Base-by-base conservation (phyloP, 164 flowering plant genomes). In the Litsea cubeba region DNA sequence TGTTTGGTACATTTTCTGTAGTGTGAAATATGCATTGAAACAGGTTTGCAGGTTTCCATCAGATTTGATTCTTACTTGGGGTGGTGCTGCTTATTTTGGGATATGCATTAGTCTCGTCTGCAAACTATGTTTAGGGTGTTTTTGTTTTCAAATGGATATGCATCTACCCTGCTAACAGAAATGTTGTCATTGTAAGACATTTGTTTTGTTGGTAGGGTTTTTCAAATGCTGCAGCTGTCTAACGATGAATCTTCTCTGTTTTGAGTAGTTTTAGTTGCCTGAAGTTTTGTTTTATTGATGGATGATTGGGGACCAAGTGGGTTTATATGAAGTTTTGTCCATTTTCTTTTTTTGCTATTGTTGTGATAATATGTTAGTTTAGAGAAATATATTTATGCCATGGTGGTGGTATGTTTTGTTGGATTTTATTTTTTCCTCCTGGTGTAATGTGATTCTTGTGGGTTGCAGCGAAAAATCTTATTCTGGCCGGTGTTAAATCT, bases 401-500 rank as follows among this genome's bases (percentile, higher is more conserved):
- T 63, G 66, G 32, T 23, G 7, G 66, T 63, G 22, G 11, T 63
- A 3, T 25, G 66, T 24, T 63, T 63, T 25, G 14, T 3, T 63
- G 66, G 20, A 30, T 30, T 30, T 30, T 30, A 30, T 30, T 54
- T 25, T 22, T 24, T 63, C 15, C 14, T 22, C 66, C 24, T 63
- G 28, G 17, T 12, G 15, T 25, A 63, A 63, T 63, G 28, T 12
- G 66, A 5, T 22, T 62, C 17, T 69, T 82, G 32, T 57, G 72
- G 28, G 25, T 70, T 85, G 85, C 92, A 93, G 96, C 97, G 12
- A 93, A 93, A 80, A 93, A 93, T 68, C 89, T 93, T 50, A 75
- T 93, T 82, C 94, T 93, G 74, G 94, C 97, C 68, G 97, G 97
- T 74, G 96, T 93, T 49, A 93, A 91, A 80, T 93, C 96, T 64